phyloP scores from a whole-genome alignment of 257 asterid species.

The Ophiorrhiza pumila region DNA sequence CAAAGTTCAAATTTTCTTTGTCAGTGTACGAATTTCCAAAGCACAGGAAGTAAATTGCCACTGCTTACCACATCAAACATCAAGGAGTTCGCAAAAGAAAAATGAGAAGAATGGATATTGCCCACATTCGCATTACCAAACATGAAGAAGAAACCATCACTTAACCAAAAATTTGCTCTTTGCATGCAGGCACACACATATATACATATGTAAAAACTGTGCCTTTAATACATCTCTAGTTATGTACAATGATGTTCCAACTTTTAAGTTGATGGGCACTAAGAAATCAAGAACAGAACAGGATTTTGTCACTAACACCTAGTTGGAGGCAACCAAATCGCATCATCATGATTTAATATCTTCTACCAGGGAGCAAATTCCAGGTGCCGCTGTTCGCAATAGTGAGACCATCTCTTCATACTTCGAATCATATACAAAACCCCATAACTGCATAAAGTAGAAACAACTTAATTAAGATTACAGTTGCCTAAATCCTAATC shows the following conservation, averaged over 20 bases:
- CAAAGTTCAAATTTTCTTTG: too few species aligned
- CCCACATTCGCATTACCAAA: not conserved
- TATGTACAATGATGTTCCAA: conserved; percentile 14
- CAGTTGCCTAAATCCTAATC: not conserved
- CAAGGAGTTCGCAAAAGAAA: too few species aligned
- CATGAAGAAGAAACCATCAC: not conserved
- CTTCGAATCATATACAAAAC: conserved; percentile 81
- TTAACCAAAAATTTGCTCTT: not conserved
- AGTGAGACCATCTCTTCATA: conserved; percentile 67
- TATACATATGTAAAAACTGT: not conserved
- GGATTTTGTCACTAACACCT: not conserved
- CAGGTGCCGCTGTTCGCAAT: conserved; percentile 61
- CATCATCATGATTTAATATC: not conserved
- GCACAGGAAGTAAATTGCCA: not conserved
- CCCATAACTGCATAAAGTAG: conserved; percentile 65
- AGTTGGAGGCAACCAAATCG: not conserved
- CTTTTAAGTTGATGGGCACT: not conserved
- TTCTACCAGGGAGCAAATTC: conserved; percentile 57
- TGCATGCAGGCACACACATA: conserved; percentile 1
- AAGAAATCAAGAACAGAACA: not conserved
- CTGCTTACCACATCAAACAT: not conserved
- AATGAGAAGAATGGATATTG: not conserved
- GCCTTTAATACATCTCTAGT: not conserved
- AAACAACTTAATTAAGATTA: not conserved
- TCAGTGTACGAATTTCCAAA: too few species aligned